phyloP scores from a whole-genome alignment of 2,329 filamentous ascomycete genomes.

The Aspergillus sp. region DNA sequence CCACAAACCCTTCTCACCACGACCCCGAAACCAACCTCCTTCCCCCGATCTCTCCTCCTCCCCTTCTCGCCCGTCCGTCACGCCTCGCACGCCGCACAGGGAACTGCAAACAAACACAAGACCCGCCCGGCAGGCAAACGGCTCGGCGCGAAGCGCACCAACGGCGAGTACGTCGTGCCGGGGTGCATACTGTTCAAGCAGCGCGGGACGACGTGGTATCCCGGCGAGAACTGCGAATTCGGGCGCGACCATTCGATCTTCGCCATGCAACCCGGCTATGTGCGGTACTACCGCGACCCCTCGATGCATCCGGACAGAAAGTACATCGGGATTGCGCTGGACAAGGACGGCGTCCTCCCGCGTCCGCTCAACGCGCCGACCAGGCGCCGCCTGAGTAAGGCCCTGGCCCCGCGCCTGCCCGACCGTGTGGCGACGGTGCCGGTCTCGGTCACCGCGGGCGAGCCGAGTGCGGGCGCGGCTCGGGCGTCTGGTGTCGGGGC shows the following conservation, averaged over 20 bases:
- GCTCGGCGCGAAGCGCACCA: slow-evolving; percentile 85
- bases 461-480: slow-evolving; percentile 12
- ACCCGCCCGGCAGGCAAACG: slow-evolving; percentile 71
- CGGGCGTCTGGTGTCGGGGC: slow-evolving; percentile 15
- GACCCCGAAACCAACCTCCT: slow-evolving; percentile 17
- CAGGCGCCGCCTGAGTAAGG: slow-evolving; percentile 66
- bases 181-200: slow-evolving; percentile 98
- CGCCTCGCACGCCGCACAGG: slow-evolving; percentile 57
- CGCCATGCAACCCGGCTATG: slow-evolving; percentile 74
- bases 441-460: slow-evolving; percentile 16
- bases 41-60: slow-evolving; percentile 23
- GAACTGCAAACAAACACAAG: slow-evolving; percentile 56
- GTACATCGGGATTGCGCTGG: slow-evolving; percentile 88
- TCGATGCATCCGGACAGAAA: slow-evolving; percentile 71
- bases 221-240: slow-evolving; percentile 91
- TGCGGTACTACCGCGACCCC: slow-evolving; percentile 93
- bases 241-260: slow-evolving; percentile 96
- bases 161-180: slow-evolving; percentile 85
- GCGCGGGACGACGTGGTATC: slow-evolving; percentile 86
- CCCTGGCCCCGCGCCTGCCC: slow-evolving; percentile 37
- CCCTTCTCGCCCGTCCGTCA: slow-evolving; percentile 45
- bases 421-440: slow-evolving; percentile 13
- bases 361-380: slow-evolving; percentile 64
- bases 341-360: slow-evolving; percentile 71
- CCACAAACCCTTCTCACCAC: not conserved